Evolutionary conservation across 2,329 filamentous ascomycete genomes (phyloP).

Genomic region (Aspergillus sp.): DNA sequence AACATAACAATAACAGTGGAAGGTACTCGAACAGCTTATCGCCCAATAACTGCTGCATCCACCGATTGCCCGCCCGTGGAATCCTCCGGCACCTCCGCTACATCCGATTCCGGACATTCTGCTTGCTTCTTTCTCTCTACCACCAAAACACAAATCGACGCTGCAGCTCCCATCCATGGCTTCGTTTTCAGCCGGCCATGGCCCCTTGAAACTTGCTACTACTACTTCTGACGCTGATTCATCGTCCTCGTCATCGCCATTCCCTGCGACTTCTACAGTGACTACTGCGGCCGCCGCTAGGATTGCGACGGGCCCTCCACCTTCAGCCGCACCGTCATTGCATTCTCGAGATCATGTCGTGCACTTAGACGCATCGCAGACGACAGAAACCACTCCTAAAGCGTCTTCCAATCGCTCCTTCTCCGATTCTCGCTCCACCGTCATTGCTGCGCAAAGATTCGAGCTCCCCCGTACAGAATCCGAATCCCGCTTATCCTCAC

Average conservation of each 20-base stretch:
- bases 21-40: background rate
- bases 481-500: constrained; percentile 12
- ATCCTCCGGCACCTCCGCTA: constrained; percentile 16
- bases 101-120: constrained; percentile 18
- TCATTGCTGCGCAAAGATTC: constrained; percentile 8
- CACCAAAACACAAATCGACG: background rate
- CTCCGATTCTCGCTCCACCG: background rate
- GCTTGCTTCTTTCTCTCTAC: background rate
- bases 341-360: constrained; percentile 39
- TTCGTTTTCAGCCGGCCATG: constrained; percentile 11
- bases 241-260: constrained; percentile 16
- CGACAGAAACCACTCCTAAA: constrained; percentile 14
- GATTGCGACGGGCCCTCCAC: constrained; percentile 17
- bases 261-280: constrained; percentile 13
- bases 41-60: constrained; percentile 5
- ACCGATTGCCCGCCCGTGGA: constrained; percentile 6
- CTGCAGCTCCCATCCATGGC: constrained; percentile 11
- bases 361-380: constrained; percentile 38
- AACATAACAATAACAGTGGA: background rate
- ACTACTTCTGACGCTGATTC: constrained; percentile 2
- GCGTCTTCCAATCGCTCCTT: background rate
- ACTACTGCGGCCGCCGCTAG: constrained; percentile 14
- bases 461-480: constrained; percentile 20
- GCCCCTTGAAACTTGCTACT: constrained; percentile 8
- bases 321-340: constrained; percentile 15